These are phyloP conservation scores for Pyrenophora graminea DNA, from an alignment of 2,329 filamentous ascomycete genomes.

Conservation along the genomic window DNA sequence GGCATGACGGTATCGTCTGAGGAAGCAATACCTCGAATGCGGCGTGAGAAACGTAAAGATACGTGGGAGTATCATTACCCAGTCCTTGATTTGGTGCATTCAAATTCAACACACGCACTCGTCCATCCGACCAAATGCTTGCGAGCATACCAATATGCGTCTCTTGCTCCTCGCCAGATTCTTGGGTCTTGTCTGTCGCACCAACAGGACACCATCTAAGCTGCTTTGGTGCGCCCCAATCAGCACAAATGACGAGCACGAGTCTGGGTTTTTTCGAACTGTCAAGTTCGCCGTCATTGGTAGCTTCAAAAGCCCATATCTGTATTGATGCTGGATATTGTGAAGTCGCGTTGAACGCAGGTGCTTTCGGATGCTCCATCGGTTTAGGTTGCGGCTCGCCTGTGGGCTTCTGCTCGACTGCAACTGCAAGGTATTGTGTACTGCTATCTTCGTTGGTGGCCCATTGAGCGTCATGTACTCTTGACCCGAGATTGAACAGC, in stretches of 20 bases:
- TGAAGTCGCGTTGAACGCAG: conserved; percentile 57
- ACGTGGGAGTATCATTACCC: conserved; percentile 19
- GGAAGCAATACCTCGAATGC: conserved; percentile 58
- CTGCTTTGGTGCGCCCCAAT: conserved; percentile 60
- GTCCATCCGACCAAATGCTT: conserved; percentile 63
- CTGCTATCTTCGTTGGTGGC: conserved; percentile 46
- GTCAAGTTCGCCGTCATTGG: conserved; percentile 49
- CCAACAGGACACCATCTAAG: conserved; percentile 62
- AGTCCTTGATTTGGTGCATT: conserved; percentile 16
- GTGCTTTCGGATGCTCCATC: conserved; percentile 43
- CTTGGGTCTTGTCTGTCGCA: conserved; percentile 23
- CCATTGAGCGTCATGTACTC: conserved; percentile 57
- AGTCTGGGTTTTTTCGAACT: conserved; percentile 51
- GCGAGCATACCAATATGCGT: conserved; percentile 58
- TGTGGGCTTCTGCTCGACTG: conserved; percentile 38
- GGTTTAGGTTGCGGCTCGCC: conserved; percentile 26
- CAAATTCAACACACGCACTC: conserved; percentile 60
- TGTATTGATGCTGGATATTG: conserved; percentile 59
- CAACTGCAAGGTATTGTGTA: conserved; percentile 62
- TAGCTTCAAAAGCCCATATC: conserved; percentile 61
- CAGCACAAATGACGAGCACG: conserved; percentile 57
- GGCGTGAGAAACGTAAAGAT: conserved; percentile 51
- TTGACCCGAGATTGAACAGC: conserved; percentile 61
- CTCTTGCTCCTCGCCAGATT: conserved; percentile 36
- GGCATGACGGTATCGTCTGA: conserved; percentile 59